phyloP scores from a whole-genome alignment of 257 asterid genomes.

The Schizonepeta tenuifolia region DNA sequence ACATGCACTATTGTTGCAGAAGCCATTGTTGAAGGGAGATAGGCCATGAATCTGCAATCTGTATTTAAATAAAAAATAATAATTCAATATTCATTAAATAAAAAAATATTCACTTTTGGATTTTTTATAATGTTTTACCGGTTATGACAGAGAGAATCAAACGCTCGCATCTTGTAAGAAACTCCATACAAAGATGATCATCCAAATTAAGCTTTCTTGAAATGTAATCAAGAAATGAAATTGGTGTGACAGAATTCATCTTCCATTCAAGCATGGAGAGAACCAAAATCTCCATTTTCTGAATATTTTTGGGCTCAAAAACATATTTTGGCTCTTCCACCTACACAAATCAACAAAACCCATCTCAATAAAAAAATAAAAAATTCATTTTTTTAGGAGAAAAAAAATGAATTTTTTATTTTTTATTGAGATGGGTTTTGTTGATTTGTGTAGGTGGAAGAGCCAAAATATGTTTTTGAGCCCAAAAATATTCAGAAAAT shows the following conservation, averaged over 20 bases:
- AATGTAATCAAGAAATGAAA: conserved; percentile 58
- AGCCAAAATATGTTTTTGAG: conserved; percentile 56
- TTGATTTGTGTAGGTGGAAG: conserved; percentile 49
- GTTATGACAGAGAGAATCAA: conserved; percentile 53
- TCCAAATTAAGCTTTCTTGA: conserved; percentile 51
- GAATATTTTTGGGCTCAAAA: conserved; percentile 65
- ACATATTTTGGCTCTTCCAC: conserved; percentile 58
- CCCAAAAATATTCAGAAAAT: conserved; percentile 65
- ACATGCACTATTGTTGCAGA: conserved; percentile 73
- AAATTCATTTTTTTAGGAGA: no score
- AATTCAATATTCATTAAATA: neutral
- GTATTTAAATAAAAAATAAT: neutral
- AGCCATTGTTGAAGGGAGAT: conserved; percentile 79
- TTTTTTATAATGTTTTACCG: conserved; percentile 34
- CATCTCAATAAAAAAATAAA: conserved; percentile 3
- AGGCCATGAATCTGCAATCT: conserved; percentile 72
- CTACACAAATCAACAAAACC: conserved; percentile 31
- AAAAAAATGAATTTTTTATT: no score
- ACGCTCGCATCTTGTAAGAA: conserved; percentile 52
- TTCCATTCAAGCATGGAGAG: conserved; percentile 63
- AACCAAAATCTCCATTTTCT: conserved; percentile 70
- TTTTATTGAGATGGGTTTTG: conserved; percentile 21
- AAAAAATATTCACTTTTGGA: neutral
- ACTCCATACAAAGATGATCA: conserved; percentile 38
- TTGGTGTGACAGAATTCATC: conserved; percentile 68